Evolutionary conservation across 192 early-diverging fungal genomes (phyloP), one percentile per base, ranked within the genome.

Genomic region (Backusella australiensis): DNA sequence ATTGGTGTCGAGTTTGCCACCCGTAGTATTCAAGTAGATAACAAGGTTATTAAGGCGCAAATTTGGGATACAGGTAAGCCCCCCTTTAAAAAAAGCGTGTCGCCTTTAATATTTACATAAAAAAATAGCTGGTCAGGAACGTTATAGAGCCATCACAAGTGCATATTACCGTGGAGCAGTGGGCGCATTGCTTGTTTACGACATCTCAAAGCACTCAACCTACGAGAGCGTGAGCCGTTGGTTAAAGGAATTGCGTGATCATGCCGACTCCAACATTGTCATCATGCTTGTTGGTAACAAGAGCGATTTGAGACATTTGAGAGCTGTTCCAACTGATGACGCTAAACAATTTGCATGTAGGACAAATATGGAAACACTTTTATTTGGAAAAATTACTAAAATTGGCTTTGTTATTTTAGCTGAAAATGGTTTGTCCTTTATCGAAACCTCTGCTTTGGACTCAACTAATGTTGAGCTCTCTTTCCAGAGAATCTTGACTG

Each of bases 231-330:
- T 98, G 26, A 93, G 89, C 59, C 93, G 96, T 56, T 99, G 98
- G 97, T 89, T 99, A 67, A 98, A 98, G 88, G 98, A 99, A 85
- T 86, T 99, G 39, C 93, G 95, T 69, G 95, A 98, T 83, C 95
- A 98, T 79, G 95, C 96, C 69, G 95, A 97, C 83, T 93, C 88
- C 85, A 98, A 98, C 89, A 99, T 99, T 90, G 94, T 96, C 35
- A 97, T 98, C 72, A 98, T 97, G 94, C 88, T 99, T 66, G 97
- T 99, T 39, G 97, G 96, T 69, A 99, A 99, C 90, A 99, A 99
- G 93, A 95, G 91, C 78, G 97, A 99, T 94, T 88, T 98, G 90
- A 90, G 94, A 81, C 97, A 98, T 80, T 85, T 96, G 75, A 89
- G 97, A 44, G 96, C 97, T 6, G 97, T 99, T 23, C 93, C 97